Percentiles rank a stretch among this genome's conserved stretches.
Conservation (phyloP, 1,284 basidiomycete genomes). For the Phlebopus sp. region DNA sequence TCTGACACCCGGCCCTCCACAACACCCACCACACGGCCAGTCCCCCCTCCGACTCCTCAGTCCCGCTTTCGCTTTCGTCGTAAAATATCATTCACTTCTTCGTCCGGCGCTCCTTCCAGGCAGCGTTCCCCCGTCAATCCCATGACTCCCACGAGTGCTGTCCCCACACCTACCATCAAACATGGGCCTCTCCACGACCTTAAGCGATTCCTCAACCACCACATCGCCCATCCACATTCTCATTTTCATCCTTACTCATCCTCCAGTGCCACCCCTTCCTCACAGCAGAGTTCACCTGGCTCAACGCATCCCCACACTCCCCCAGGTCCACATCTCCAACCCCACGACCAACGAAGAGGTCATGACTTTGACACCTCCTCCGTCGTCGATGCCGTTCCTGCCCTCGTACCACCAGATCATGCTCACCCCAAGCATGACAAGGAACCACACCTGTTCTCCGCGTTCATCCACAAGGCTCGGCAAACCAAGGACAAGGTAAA, state of each 20-base stretch:
- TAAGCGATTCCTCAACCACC: conserved; percentile 88
- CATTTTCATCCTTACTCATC: conserved; percentile 22
- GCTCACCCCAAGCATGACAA: conserved; percentile 20
- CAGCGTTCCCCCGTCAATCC: conserved; percentile 12
- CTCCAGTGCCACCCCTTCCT: conserved; percentile 15
- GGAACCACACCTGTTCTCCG: conserved; percentile 15
- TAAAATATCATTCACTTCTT: conserved; percentile 20
- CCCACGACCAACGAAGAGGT: conserved; percentile 36
- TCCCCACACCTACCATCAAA: conserved; percentile 32
- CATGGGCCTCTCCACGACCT: conserved; percentile 83
- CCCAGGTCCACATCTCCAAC: conserved; percentile 33
- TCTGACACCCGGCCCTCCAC: neutral
- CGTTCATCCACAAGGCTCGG: conserved; percentile 22
- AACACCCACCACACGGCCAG: conserved; percentile 9
- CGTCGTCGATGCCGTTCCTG: conserved; percentile 32
- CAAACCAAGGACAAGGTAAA: conserved; percentile 17
- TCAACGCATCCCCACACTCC: conserved; percentile 34
- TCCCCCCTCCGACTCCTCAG: conserved; percentile 11
- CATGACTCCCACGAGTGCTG: conserved; percentile 11
- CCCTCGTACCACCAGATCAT: conserved; percentile 18
- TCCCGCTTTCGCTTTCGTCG: conserved; percentile 22
- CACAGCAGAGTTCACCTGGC: conserved; percentile 20
- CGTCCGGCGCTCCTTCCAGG: conserved; percentile 5
- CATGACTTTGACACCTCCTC: conserved; percentile 37
- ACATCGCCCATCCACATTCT: conserved; percentile 61